These are phyloP conservation scores for Podila horticola DNA, from an alignment of 192 early-diverging fungal species.

Conservation along the genomic window DNA sequence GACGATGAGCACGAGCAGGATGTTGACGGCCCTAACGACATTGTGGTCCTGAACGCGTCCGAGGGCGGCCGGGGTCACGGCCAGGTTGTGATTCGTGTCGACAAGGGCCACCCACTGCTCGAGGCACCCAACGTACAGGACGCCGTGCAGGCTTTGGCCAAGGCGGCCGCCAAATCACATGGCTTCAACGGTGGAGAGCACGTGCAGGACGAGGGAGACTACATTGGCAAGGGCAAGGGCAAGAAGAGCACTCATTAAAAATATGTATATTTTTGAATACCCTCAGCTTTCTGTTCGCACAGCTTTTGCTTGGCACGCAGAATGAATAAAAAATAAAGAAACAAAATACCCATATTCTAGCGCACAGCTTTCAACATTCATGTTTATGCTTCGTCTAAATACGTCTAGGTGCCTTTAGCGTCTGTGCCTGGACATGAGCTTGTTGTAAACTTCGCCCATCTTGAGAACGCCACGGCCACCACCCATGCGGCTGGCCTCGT, in stretches of 20 bases:
- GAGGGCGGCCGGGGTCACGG: conserved; percentile 12
- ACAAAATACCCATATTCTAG: neutral
- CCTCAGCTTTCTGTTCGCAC: neutral
- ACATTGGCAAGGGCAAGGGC: conserved; percentile 31
- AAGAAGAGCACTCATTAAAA: neutral
- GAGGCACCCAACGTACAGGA: conserved; percentile 37
- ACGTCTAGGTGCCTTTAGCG: conserved; percentile 4
- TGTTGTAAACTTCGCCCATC: conserved; percentile 50
- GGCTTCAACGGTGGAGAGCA: conserved; percentile 12
- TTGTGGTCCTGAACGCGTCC: conserved; percentile 17
- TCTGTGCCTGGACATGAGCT: conserved; percentile 49
- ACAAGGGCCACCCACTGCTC: conserved; percentile 34
- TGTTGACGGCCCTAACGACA: neutral
- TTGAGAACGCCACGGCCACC: conserved; percentile 34
- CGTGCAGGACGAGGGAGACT: neutral
- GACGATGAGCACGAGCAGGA: conserved; percentile 1
- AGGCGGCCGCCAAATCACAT: conserved; percentile 38
- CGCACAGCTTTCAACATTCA: neutral
- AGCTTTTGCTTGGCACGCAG: too few relatives aligned
- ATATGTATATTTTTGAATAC: neutral
- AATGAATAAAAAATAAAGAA: neutral
- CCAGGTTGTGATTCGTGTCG: conserved; percentile 17
- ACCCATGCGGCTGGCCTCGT: conserved; percentile 34
- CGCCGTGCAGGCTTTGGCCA: conserved; percentile 12
- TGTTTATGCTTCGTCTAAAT: too few relatives aligned